These are phyloP conservation scores for Aureobasidium sp. DNA, from an alignment of 2,329 filamentous ascomycete species.

Conservation along the genomic window DNA sequence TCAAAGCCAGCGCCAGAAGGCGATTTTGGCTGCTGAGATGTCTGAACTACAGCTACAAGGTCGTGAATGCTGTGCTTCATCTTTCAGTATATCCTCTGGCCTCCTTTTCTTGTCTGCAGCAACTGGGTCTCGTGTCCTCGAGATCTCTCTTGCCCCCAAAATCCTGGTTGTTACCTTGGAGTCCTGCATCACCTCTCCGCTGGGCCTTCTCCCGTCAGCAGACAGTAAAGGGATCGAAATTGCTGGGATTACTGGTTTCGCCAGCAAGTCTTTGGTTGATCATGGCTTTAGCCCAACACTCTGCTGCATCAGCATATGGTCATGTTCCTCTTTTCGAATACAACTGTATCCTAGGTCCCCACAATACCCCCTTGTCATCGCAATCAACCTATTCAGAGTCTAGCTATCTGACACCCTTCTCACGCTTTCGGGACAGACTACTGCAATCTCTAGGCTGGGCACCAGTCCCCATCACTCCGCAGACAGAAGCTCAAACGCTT, in stretches of 20 bases:
- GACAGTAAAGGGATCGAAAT: not conserved
- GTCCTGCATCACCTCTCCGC: constrained; percentile 3
- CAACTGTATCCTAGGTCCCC: not conserved
- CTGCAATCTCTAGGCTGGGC: constrained; percentile 6
- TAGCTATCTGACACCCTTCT: not conserved
- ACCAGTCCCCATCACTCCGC: not conserved
- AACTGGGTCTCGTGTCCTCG: constrained; percentile 4
- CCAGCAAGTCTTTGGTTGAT: not conserved
- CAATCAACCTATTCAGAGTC: not conserved
- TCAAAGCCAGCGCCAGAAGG: not conserved
- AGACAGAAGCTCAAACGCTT: not conserved
- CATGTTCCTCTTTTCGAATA: constrained; percentile 4
- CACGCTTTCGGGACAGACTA: not conserved
- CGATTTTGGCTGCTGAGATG: not conserved
- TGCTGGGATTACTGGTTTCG: not conserved
- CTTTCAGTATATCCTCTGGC: constrained; percentile 1
- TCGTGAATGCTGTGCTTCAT: not conserved
- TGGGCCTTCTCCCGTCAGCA: not conserved
- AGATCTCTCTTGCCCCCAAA: not conserved
- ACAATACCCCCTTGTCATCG: not conserved
- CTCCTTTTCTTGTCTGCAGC: constrained; percentile 2
- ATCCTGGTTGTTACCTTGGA: constrained; percentile 9
- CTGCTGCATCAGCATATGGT: not conserved
- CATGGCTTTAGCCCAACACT: not conserved
- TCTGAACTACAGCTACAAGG: not conserved